Evolutionary conservation across 2,329 filamentous ascomycete genomes (phyloP).

Genomic region (Xylariaceae sp.): DNA sequence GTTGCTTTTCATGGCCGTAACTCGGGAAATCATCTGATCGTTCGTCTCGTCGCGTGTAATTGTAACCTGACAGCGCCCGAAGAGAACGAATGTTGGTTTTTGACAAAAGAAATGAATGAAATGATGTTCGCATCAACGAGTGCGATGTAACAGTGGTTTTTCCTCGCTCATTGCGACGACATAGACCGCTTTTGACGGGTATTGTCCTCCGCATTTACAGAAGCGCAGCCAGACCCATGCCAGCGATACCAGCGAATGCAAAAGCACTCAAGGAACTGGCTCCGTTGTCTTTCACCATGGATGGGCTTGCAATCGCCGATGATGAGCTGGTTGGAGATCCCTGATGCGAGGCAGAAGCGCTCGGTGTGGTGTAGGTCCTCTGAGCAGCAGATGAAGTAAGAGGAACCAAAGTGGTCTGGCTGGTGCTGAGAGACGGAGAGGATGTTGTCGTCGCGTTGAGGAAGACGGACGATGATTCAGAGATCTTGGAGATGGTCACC

Average conservation of each 20-base stretch:
- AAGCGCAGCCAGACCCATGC: constrained; percentile 46
- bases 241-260: constrained; percentile 45
- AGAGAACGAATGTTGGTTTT: constrained; percentile 28
- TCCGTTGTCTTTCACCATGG: constrained; percentile 38
- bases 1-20: constrained; percentile 23
- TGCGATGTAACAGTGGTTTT: constrained; percentile 16
- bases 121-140: constrained; percentile 28
- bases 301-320: constrained; percentile 31
- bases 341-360: constrained; percentile 24
- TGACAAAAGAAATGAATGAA: constrained; percentile 33
- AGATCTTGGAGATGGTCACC: constrained; percentile 44
- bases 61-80: constrained; percentile 26
- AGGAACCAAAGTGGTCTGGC: constrained; percentile 21
- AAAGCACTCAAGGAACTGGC: constrained; percentile 42
- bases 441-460: constrained; percentile 22
- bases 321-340: constrained; percentile 25
- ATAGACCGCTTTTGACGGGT: constrained; percentile 1
- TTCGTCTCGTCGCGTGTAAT: constrained; percentile 30
- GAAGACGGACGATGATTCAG: constrained; percentile 23
- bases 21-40: constrained; percentile 23
- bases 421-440: constrained; percentile 32
- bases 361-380: constrained; percentile 28
- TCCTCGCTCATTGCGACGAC: neutral
- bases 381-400: constrained; percentile 8
- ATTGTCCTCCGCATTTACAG: constrained; percentile 37